Evolutionary conservation across 2,329 filamentous ascomycete genomes (phyloP), one percentile per base, ranked within the genome.

Genomic region (Cladophialophora carrionii): DNA sequence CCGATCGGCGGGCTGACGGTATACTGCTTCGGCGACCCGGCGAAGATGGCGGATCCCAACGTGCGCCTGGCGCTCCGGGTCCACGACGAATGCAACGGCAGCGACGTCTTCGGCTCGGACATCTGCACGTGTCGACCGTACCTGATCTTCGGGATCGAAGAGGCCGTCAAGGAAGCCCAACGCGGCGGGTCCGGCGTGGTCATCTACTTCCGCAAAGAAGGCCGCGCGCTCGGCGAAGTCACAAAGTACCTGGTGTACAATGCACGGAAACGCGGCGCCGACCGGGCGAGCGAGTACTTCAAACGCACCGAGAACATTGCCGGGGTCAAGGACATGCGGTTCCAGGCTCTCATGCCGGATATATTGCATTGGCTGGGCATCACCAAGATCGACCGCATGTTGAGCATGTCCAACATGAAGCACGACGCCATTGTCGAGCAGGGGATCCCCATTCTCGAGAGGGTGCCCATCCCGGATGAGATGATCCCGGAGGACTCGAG

Each of bases 121-220:
- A 99, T 98, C 74, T 98, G 95, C 80, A 98, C 95, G 10, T 98
- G 94, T 62, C 76, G 79, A 34, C 95, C 95, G 17, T 98, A 98
- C 76, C 87, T 98, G 63, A 96, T 96, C 74, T 98, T 96, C 76
- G 95, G 95, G 67, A 96, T 99, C 67, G 92, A 96, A 74, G 95
- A 99, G 78, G 95, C 95, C 12, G 94, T 99, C 72, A 96, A 96
- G 74, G 92, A 98, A 79, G 95, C 95, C 10, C 95, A 98, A 76
- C 92, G 90, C 63, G 94, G 94, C 60, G 94, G 94, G 55, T 94
- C 90, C 72, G 94, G 94, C 63, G 92, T 97, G 24, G 95, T 98
- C 61, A 97, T 98, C 76, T 99, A 99, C 78, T 99, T 98, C 86
- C 88, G 95, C 71, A 99, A 99, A 77, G 95, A 99, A 81, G 95